Percentiles rank a stretch among this genome's conserved stretches.
These are phyloP conservation scores for Turritis glabra DNA, from an alignment of 345 rosid species.

Conservation along the genomic window DNA sequence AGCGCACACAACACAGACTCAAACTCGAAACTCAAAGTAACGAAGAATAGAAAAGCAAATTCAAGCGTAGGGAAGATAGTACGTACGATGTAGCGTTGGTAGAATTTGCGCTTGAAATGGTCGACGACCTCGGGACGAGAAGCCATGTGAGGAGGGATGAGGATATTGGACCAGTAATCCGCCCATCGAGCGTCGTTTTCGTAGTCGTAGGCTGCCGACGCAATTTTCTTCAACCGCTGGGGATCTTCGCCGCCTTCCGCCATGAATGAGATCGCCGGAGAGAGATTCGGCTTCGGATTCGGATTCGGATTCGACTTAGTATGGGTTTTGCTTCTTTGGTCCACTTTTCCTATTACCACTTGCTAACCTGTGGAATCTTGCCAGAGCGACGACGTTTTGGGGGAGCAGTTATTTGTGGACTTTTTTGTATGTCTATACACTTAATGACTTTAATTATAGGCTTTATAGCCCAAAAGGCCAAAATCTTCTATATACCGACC, in stretches of 20 bases:
- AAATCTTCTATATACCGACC: too few relatives aligned
- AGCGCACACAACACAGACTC: not conserved
- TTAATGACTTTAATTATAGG: not conserved
- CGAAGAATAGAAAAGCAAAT: not conserved
- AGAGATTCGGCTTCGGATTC: constrained; percentile 19
- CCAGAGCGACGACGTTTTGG: constrained; percentile 14
- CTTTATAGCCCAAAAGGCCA: not conserved
- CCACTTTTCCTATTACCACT: not conserved
- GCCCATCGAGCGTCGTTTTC: constrained; percentile 87
- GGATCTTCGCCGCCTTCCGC: constrained; percentile 81
- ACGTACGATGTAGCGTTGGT: constrained; percentile 82
- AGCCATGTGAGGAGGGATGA: constrained; percentile 89
- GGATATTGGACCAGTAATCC: constrained; percentile 90
- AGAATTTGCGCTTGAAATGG: constrained; percentile 95
- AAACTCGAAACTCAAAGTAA: not conserved
- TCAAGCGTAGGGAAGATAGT: not conserved
- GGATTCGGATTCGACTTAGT: constrained; percentile 24
- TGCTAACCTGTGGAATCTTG: not conserved
- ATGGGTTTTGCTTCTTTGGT: constrained; percentile 1
- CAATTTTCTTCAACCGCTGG: constrained; percentile 71
- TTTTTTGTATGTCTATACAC: not conserved
- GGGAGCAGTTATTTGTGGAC: not conserved
- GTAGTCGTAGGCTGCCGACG: constrained; percentile 88
- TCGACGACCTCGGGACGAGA: constrained; percentile 83
- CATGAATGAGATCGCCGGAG: constrained; percentile 48